These are phyloP conservation scores for Trichoderma sp. DNA, from an alignment of 2,329 filamentous ascomycete species.

Conservation along the genomic window DNA sequence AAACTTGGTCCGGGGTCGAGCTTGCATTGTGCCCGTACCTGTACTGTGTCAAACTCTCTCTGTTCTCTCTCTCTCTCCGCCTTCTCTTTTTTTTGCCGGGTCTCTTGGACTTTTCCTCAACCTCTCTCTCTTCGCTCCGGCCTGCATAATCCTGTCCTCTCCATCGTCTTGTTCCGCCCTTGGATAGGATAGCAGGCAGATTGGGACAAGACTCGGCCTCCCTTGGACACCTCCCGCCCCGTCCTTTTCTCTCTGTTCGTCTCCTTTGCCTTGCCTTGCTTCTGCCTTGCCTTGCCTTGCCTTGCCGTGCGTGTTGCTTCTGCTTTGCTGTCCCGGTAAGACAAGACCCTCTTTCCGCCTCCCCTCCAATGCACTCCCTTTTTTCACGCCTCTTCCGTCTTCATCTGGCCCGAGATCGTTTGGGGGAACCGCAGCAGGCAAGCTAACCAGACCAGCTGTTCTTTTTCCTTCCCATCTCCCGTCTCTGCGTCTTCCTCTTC, in stretches of 20 bases:
- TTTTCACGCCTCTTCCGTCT: constrained; percentile 8
- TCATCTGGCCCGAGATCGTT: not conserved
- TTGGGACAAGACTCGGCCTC: constrained; percentile 18
- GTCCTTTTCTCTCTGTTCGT: not conserved
- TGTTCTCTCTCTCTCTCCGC: constrained; percentile 17
- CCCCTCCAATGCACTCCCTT: constrained; percentile 27
- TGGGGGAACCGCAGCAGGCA: not conserved
- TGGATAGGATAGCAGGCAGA: constrained; percentile 17
- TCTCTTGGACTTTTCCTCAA: not conserved
- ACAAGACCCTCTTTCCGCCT: constrained; percentile 18
- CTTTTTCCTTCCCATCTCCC: not conserved
- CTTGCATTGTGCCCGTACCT: not conserved
- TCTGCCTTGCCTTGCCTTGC: no score
- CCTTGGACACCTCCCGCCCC: not conserved
- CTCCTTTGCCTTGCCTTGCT: constrained; percentile 16
- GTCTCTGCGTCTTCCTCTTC: not conserved
- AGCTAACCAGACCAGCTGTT: constrained; percentile 24
- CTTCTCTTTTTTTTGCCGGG: not conserved
- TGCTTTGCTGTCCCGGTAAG: constrained; percentile 26
- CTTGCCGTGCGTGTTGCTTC: not conserved
- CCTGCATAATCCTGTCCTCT: constrained; percentile 4
- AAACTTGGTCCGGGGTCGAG: no score
- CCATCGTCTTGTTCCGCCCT: constrained; percentile 11
- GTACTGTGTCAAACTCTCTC: not conserved
- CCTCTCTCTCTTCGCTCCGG: not conserved